Conservation (phyloP, 1,284 basidiomycete species). For the Stygiomarasmius scandens region DNA sequence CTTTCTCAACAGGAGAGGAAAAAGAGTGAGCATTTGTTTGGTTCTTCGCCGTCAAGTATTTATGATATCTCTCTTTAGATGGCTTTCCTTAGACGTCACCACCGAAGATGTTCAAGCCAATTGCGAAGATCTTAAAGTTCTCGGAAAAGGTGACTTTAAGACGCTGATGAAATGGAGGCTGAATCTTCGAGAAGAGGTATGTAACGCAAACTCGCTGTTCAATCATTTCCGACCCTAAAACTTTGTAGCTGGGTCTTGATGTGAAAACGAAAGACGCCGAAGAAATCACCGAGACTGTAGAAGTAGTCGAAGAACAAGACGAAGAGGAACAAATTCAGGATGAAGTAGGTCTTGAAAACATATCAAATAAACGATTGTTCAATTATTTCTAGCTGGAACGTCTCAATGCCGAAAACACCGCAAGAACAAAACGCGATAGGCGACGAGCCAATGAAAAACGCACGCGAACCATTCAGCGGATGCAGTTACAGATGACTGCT, state of each 20-base stretch:
- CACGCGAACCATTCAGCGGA: constrained; percentile 86
- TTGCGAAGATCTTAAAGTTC: constrained; percentile 92
- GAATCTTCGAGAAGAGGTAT: constrained; percentile 80
- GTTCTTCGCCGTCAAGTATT: constrained; percentile 8
- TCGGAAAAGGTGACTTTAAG: constrained; percentile 98
- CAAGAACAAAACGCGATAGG: constrained; percentile 81
- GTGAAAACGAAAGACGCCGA: constrained; percentile 71
- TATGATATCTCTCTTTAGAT: constrained; percentile 42
- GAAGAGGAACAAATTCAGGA: constrained; percentile 88
- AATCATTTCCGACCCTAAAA: constrained; percentile 4
- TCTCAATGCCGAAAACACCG: constrained; percentile 77
- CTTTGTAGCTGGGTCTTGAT: constrained; percentile 75
- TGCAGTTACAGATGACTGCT: constrained; percentile 97
- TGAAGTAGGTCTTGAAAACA: constrained; percentile 60
- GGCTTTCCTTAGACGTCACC: constrained; percentile 75
- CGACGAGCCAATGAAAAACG: constrained; percentile 90
- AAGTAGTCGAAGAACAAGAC: constrained; percentile 76
- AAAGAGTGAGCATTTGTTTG: constrained; percentile 57
- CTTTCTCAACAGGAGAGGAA: constrained; percentile 85
- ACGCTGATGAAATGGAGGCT: constrained; percentile 89
- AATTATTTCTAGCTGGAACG: constrained; percentile 68
- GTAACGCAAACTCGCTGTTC: constrained; percentile 11
- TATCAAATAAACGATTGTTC: constrained; percentile 6
- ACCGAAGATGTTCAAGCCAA: constrained; percentile 82
- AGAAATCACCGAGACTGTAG: constrained; percentile 77